phyloP scores from a whole-genome alignment of 139 green algal species.

The Raphidocelis subcapitata region DNA sequence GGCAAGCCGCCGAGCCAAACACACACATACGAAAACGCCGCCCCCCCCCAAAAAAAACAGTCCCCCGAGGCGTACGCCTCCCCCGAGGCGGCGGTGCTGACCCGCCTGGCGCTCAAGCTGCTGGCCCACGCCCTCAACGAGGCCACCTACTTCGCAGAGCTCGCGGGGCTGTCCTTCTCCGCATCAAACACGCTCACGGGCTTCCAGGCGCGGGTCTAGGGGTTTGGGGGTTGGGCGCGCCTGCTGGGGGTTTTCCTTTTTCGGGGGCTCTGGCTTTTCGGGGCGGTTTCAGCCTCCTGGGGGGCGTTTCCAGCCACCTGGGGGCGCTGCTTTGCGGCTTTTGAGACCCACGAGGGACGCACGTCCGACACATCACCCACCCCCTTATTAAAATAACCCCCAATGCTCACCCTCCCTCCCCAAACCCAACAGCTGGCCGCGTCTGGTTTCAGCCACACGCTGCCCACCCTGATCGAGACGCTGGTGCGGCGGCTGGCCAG shows the following conservation, averaged over 20 bases:
- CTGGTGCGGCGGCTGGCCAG: conserved; percentile 60
- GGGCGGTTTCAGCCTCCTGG: too few species aligned
- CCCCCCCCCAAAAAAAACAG: too few species aligned
- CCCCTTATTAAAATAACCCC: too few species aligned
- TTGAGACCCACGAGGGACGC: too few species aligned
- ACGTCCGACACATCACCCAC: too few species aligned
- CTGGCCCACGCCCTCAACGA: conserved; percentile 84
- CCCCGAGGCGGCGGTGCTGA: conserved; percentile 66
- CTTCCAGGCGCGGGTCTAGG: conserved; percentile 37
- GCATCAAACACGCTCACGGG: conserved; percentile 37
- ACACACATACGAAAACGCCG: too few species aligned
- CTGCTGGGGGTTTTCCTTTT: background rate
- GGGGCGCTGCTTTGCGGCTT: too few species aligned
- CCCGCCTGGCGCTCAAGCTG: conserved; percentile 71
- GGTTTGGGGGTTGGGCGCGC: background rate
- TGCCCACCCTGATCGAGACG: conserved; percentile 59
- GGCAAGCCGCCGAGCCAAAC: too few species aligned
- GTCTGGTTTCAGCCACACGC: conserved; percentile 86
- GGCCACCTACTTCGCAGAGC: conserved; percentile 81
- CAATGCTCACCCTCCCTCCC: too few species aligned
- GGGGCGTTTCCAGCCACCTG: too few species aligned
- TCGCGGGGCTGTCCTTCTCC: conserved; percentile 74
- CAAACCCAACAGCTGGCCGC: too few species aligned
- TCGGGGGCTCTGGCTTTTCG: background rate
- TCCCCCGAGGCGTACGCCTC: conserved; percentile 52